Evolutionary conservation across 257 asterid species (phyloP).

Genomic region (Solanum ahanhuiri): DNA sequence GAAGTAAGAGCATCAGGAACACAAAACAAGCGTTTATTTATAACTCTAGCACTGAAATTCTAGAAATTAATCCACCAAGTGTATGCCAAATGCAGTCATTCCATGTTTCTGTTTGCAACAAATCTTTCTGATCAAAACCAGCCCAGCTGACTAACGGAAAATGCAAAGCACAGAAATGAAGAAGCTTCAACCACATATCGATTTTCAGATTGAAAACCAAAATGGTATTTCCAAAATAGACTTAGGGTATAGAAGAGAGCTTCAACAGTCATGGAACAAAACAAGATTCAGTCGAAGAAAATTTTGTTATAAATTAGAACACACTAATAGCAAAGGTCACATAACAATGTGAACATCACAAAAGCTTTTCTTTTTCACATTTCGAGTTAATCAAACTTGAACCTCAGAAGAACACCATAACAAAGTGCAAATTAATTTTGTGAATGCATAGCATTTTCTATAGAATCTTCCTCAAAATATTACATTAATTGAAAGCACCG

Average conservation of each 20-base stretch:
- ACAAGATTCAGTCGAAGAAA: not conserved
- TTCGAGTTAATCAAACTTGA: not conserved
- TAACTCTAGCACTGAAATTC: not conserved
- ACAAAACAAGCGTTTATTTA: not conserved
- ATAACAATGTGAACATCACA: not conserved
- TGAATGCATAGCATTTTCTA: not conserved
- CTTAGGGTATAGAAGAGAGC: not conserved
- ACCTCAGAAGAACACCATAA: not conserved
- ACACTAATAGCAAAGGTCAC: not conserved
- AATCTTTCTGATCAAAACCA: not conserved
- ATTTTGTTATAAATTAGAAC: not conserved
- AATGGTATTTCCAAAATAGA: not conserved
- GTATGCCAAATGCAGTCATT: not conserved
- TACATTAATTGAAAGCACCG: not conserved
- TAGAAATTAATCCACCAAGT: not conserved
- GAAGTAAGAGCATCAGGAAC: conserved; percentile 9
- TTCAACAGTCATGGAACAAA: not conserved
- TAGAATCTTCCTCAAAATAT: not conserved
- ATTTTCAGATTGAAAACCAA: not conserved
- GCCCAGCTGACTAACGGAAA: not conserved
- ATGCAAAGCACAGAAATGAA: not conserved
- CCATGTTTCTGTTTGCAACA: not conserved
- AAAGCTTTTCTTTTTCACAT: not conserved
- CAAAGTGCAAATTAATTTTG: not conserved
- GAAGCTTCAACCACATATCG: not conserved